A percentile compares a stretch with the other conserved stretches of the same genome.
Conservation (phyloP, 2,329 filamentous ascomycete species). For the Fusarium beomiforme region DNA sequence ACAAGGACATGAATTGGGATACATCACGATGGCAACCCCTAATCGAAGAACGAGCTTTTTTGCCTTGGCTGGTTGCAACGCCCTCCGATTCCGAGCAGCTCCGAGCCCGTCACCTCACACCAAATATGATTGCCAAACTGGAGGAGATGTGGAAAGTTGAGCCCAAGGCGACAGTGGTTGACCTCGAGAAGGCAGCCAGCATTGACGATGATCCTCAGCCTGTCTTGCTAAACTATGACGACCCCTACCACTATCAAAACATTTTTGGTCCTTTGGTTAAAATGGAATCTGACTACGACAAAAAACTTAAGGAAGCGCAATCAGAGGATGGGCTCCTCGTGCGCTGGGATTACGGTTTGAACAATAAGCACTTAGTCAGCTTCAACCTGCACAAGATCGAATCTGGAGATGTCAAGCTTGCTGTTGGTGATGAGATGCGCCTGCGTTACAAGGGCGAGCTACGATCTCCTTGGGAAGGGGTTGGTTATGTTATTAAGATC, state of each 20-base stretch:
- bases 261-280: slow-evolving; percentile 98
- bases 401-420: slow-evolving; percentile 95
- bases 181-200: slow-evolving; percentile 89
- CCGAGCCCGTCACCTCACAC: slow-evolving; percentile 89
- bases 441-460: slow-evolving; percentile 96
- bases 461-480: slow-evolving; percentile 92
- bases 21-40: slow-evolving; percentile 97
- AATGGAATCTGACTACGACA: slow-evolving; percentile 99
- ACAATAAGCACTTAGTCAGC: slow-evolving; percentile 96
- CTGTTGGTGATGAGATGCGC: slow-evolving; percentile 98
- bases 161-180: slow-evolving; percentile 84
- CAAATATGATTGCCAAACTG: slow-evolving; percentile 93
- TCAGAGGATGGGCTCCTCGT: slow-evolving; percentile 96
- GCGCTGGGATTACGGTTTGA: slow-evolving; percentile 93
- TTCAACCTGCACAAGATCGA: slow-evolving; percentile 98
- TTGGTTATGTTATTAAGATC: slow-evolving; percentile 99
- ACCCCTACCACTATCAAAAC: slow-evolving; percentile 98
- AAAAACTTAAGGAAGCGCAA: slow-evolving; percentile 97
- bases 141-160: slow-evolving; percentile 99
- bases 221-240: slow-evolving; percentile 92
- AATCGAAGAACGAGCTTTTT: slow-evolving; percentile 95
- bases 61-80: slow-evolving; percentile 89
- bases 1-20: slow-evolving; percentile 99
- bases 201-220: slow-evolving; percentile 96
- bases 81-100: slow-evolving; percentile 96